Conservation (phyloP, 129 eudicot genomes). For the Erigeron canadensis region DNA sequence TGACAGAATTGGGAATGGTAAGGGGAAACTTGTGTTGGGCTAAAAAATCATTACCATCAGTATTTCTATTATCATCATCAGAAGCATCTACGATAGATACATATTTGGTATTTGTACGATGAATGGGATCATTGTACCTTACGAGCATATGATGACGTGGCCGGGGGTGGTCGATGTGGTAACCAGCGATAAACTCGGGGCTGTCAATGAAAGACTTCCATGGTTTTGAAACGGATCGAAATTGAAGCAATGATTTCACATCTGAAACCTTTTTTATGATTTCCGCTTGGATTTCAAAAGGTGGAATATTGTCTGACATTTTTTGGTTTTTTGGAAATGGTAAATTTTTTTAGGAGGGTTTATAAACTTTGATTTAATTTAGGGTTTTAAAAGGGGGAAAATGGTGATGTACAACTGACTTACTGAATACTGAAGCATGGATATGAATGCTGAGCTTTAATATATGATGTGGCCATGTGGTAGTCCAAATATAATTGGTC, state of each 20-base stretch:
- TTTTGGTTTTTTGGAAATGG: no score
- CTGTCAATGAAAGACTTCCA: slow-evolving; percentile 1
- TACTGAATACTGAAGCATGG: no score
- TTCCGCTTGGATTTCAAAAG: not conserved
- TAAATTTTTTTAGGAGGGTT: no score
- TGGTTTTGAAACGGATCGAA: not conserved
- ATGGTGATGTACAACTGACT: no score
- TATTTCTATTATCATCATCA: not conserved
- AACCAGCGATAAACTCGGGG: not conserved
- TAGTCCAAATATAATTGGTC: no score
- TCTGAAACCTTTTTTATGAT: not conserved
- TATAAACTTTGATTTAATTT: no score
- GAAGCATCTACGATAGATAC: not conserved
- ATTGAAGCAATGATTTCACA: not conserved
- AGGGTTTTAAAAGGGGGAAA: no score
- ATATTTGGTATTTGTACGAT: not conserved
- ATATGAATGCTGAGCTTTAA: no score
- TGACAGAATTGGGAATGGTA: not conserved
- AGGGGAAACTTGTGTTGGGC: not conserved
- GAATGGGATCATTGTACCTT: not conserved
- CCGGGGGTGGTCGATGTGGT: not conserved
- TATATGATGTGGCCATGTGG: no score
- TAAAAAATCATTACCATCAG: not conserved
- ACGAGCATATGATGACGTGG: not conserved
- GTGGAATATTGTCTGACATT: not conserved